These are phyloP conservation scores for Yamadazyma sp. DNA, from an alignment of 1,139 yeast species.

Conservation along the genomic window DNA sequence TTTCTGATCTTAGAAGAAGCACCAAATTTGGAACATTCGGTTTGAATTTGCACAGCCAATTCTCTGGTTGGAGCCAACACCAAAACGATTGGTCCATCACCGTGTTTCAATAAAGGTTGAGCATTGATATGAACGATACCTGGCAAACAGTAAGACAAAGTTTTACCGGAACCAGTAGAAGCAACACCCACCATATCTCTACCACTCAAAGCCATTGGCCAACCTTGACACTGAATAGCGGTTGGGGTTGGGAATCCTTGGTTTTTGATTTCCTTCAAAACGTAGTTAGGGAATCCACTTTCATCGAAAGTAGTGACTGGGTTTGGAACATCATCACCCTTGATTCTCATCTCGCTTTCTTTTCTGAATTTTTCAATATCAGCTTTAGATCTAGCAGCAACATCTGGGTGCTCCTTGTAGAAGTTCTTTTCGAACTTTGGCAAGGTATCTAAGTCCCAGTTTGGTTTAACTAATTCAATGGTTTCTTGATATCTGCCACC, in stretches of 20 bases:
- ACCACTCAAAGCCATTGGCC: conserved; percentile 99
- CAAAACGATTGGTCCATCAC: conserved; percentile 96
- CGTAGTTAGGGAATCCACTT: conserved; percentile 96
- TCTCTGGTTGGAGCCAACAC: conserved; percentile 99
- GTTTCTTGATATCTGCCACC: conserved; percentile 29
- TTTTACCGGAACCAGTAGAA: conserved; percentile 98
- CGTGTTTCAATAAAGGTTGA: conserved; percentile 86
- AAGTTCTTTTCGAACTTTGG: conserved; percentile 96
- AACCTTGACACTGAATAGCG: conserved; percentile 97
- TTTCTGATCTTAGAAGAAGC: conserved; percentile 88
- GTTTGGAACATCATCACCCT: conserved; percentile 86
- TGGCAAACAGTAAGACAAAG: conserved; percentile 94
- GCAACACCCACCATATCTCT: conserved; percentile 99
- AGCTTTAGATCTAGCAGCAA: conserved; percentile 67
- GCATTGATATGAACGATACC: conserved; percentile 97
- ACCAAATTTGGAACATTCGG: conserved; percentile 94
- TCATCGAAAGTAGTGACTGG: conserved; percentile 93
- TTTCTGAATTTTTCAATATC: conserved; percentile 78
- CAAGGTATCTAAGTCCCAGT: conserved; percentile 74
- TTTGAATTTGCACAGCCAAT: conserved; percentile 95
- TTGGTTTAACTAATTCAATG: conserved; percentile 65
- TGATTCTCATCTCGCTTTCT: conserved; percentile 80
- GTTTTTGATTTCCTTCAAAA: conserved; percentile 80
- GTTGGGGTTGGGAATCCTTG: conserved; percentile 96
- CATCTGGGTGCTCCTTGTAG: conserved; percentile 81